A percentile compares a stretch with the other conserved stretches of the same genome.
phyloP scores from a whole-genome alignment of 352 stramenopile genomes.

The Phytophthora citrophthora region DNA sequence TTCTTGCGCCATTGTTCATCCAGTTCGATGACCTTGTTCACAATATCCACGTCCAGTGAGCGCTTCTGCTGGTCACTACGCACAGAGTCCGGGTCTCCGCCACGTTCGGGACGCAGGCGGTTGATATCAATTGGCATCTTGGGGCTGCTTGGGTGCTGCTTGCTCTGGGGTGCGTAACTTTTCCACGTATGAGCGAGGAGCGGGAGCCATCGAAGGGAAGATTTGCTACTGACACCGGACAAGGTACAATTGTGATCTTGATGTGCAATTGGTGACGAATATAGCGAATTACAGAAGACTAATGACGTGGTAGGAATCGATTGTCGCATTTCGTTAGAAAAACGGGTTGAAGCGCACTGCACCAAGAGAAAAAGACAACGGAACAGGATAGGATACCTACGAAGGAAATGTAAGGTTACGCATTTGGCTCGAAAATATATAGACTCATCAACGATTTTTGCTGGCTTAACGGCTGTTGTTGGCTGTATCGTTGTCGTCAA shows the following conservation, averaged over 20 bases:
- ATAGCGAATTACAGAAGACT: not conserved
- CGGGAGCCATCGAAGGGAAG: conserved; percentile 29
- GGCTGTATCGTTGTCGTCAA: not conserved
- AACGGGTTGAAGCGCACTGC: not conserved
- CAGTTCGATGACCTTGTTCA: conserved; percentile 95
- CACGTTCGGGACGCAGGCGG: conserved; percentile 94
- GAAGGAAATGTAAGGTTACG: too few species aligned
- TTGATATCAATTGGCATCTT: conserved; percentile 99
- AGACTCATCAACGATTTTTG: too few species aligned
- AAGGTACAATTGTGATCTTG: not conserved
- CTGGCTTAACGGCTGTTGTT: too few species aligned
- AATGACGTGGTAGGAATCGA: conserved; percentile 5
- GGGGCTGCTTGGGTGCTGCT: conserved; percentile 14
- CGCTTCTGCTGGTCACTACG: conserved; percentile 94
- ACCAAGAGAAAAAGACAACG: too few species aligned
- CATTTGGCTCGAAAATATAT: too few species aligned
- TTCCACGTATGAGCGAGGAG: conserved; percentile 33
- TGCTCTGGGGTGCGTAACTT: conserved; percentile 25
- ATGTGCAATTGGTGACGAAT: not conserved
- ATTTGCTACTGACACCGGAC: conserved; percentile 22
- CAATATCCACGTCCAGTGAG: conserved; percentile 93
- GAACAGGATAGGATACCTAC: too few species aligned
- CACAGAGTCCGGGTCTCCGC: conserved; percentile 95
- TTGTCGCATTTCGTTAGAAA: not conserved
- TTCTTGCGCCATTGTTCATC: conserved; percentile 93